Evolutionary conservation across 192 early-diverging fungal species (phyloP), one percentile per base, ranked within the genome.

Genomic region (Umbelopsis sp.): DNA sequence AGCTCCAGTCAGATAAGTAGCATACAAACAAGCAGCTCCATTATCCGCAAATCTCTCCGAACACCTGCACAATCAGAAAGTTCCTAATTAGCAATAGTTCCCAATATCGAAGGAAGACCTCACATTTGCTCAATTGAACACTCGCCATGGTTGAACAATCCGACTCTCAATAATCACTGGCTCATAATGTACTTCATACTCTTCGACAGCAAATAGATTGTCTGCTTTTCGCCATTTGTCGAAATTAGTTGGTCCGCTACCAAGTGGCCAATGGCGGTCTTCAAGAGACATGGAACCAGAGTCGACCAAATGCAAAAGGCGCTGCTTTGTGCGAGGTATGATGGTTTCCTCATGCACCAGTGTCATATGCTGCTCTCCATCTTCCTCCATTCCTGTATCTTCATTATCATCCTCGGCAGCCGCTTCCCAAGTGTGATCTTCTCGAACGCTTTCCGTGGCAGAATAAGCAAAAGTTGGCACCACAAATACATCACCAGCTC

Each of bases 1-100:
- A 45, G 78, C 78, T 27, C 86, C 86, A 48, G 61, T 79, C 46
- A 88, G 50, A 47, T 88, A 88, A 16, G 79, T 79, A 45, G 80
- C 75, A 68, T 82, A 86, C 2, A 84, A 35, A 55, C 86, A 88
- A 11, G 84, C 84, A 1, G 84, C 81, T 47, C 84, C 79, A 68
- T 83, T 88, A 61, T 88, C 78, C 27, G 82, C 74, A 55, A 88
- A 88, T 4, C 86, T 74, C 66, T 88, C 86, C 9, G 86, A 72
- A 52, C 86, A 88, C 85, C 83, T 78, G 35, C 20, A 27, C 9
- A 41, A 41, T 41, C 37, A 18, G n/a, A 27, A 61, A 61, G 3
- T 22, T 8, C 11, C 22, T 4, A 8, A 25, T 52, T 3, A 52
- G 51, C n/a, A 21, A 11, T 9, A 22, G 21, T 8, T 18, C 20